A percentile compares a stretch with the other conserved stretches of the same genome.
Conservation (phyloP, 2,329 filamentous ascomycete genomes). For the Xylaria sp. region DNA sequence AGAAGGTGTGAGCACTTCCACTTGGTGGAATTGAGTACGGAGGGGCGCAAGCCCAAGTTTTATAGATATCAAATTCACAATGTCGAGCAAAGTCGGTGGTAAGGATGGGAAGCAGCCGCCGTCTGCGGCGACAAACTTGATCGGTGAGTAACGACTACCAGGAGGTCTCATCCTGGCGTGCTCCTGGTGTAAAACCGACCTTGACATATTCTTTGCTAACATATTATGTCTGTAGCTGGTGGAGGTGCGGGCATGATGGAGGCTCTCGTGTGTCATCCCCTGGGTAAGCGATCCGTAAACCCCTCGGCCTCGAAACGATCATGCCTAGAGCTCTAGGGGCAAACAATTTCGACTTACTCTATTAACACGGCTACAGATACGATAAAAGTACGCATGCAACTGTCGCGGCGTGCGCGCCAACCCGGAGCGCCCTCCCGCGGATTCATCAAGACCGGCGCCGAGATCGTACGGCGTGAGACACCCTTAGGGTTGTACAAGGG, state of each 20-base stretch:
- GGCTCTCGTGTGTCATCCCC: slow-evolving; percentile 91
- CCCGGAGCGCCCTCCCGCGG: slow-evolving; percentile 87
- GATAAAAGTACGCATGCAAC: slow-evolving; percentile 99
- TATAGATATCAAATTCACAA: slow-evolving; percentile 25
- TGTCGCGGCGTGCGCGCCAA: slow-evolving; percentile 81
- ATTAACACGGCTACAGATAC: slow-evolving; percentile 65
- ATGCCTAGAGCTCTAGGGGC: not conserved
- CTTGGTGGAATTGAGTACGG: not conserved
- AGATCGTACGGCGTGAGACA: slow-evolving; percentile 90
- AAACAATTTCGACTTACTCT: not conserved
- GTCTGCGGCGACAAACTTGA: slow-evolving; percentile 86
- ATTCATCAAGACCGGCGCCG: slow-evolving; percentile 82
- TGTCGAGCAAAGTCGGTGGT: slow-evolving; percentile 51
- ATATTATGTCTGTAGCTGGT: slow-evolving; percentile 65
- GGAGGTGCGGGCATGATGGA: slow-evolving; percentile 99
- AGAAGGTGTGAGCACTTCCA: not conserved
- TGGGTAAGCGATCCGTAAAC: slow-evolving; percentile 63
- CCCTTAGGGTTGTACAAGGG: slow-evolving; percentile 96
- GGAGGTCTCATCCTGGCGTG: no score
- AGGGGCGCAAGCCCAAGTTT: slow-evolving; percentile 33
- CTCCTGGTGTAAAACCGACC: not conserved
- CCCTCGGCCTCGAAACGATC: not conserved
- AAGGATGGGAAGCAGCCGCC: slow-evolving; percentile 73
- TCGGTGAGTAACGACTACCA: slow-evolving; percentile 61
- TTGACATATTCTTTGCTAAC: not conserved